These are phyloP conservation scores for Diaporthe batatas DNA, from an alignment of 2,329 filamentous ascomycete species.

Conservation along the genomic window DNA sequence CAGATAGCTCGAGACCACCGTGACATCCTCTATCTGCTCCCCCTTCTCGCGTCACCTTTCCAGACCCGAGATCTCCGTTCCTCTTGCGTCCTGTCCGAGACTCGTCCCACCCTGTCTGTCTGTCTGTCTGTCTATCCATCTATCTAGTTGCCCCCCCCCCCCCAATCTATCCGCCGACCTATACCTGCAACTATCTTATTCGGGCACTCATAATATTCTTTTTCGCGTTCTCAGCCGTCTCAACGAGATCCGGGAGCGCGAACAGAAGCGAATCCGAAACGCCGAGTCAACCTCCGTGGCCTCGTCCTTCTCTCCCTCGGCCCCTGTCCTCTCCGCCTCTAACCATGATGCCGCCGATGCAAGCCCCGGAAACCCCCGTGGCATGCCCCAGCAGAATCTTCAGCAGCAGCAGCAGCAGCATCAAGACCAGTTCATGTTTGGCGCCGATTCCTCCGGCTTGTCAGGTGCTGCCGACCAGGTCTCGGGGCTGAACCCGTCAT, in stretches of 20 bases:
- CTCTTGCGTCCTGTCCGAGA: neutral
- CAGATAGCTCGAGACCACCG: neutral
- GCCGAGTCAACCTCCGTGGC: slow-evolving; percentile 21
- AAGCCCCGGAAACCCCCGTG: slow-evolving; percentile 12
- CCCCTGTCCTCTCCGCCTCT: slow-evolving; percentile 22
- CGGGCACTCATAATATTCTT: slow-evolving; percentile 25
- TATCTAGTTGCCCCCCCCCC: neutral
- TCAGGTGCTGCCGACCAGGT: slow-evolving; percentile 29
- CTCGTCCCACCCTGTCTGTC: neutral
- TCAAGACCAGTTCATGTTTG: slow-evolving; percentile 34
- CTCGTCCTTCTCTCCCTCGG: slow-evolving; percentile 18
- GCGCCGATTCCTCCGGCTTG: slow-evolving; percentile 19
- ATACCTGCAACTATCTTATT: neutral
- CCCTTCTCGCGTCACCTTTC: neutral
- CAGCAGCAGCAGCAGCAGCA: slow-evolving; percentile 31
- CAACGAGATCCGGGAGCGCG: slow-evolving; percentile 38
- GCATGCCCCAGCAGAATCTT: slow-evolving; percentile 13
- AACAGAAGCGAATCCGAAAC: slow-evolving; percentile 32
- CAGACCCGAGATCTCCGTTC: neutral
- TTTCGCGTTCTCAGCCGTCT: slow-evolving; percentile 24
- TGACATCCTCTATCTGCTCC: neutral
- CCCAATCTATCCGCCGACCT: neutral
- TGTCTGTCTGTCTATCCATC: neutral
- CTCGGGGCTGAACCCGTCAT: slow-evolving; percentile 24
- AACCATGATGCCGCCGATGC: slow-evolving; percentile 24